Evolutionary conservation across 148 eudicot species (phyloP), one percentile per base, ranked within the genome.

Genomic region (Chenopodium album): DNA sequence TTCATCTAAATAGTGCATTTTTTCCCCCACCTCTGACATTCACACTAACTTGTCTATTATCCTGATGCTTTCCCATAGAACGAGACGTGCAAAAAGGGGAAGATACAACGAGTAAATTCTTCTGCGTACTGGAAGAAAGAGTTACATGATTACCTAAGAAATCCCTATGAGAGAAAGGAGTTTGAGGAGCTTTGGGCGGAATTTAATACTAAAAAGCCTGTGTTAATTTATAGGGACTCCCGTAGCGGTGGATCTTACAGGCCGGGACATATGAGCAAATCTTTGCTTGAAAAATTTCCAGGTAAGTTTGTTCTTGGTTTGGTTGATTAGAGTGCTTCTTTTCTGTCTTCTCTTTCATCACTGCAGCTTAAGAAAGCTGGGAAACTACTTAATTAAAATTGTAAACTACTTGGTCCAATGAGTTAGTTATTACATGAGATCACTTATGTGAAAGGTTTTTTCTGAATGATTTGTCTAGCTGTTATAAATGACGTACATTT

Each of bases 261-360:
- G 23, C 22, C 9, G 20, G 85, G 78, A 65, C 70, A 47, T n/a
- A 1, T 31, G 74, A 76, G 86, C 65, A 78, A 70, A 14, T 90
- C 90, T 47, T 90, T 85, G 78, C 82, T 88, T 75, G 85, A 79
- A 17, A 72, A 10, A 29, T 52, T 80, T 84, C 72, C 69, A 76
- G 86, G 92, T 90, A 3, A 85, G 83, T 84, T 76, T 84, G 60
- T 60, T 54, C 76, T 76, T 82, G 73, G 76, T 64, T 75, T 76
- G 50, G 56, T 28, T 73, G 50, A 23, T 77, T 69, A 72, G 52
- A 46, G 10, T 68, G 56, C 23, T 76, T 72, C 28, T 31, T 46
- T 44, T 63, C 37, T 72, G 12, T 31, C 62, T 69, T 76, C 68
- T 11, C 10, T 76, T 1, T 71, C 73, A 26, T 65, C 54, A 47